A percentile compares a stretch with the other conserved stretches of the same genome.
phyloP scores from a whole-genome alignment of 2,329 filamentous ascomycete species.

The Chalaropsis thielavioides region DNA sequence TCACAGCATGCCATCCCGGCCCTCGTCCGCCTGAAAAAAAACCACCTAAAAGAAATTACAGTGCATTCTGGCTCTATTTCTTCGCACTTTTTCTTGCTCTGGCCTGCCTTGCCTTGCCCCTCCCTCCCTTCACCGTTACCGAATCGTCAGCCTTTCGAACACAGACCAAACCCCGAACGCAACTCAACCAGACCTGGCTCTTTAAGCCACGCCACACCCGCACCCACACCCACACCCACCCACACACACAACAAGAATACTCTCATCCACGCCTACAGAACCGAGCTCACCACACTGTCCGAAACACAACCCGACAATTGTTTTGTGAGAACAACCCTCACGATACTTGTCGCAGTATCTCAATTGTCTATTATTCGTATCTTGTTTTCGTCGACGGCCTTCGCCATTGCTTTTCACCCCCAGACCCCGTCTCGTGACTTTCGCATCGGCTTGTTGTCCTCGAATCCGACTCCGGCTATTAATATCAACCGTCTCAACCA shows the following conservation, averaged over 20 bases:
- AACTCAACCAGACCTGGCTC: neutral
- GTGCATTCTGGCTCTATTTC: constrained; percentile 1
- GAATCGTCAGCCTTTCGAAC: constrained; percentile 10
- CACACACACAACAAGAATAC: too few relatives aligned
- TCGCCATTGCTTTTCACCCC: neutral
- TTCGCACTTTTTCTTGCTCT: neutral
- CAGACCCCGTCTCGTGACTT: constrained; percentile 2
- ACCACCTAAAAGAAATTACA: neutral
- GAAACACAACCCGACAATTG: neutral
- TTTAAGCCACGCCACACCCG: neutral
- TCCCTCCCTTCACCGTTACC: neutral
- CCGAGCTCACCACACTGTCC: neutral
- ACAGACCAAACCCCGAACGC: neutral
- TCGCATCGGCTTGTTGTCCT: neutral
- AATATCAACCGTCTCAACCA: neutral
- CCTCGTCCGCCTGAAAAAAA: neutral
- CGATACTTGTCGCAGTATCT: constrained; percentile 1
- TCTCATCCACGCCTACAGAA: neutral
- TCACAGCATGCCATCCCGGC: neutral
- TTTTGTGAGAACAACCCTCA: neutral
- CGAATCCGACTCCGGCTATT: neutral
- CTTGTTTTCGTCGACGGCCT: neutral
- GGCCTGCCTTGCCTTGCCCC: neutral
- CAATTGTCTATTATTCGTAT: neutral
- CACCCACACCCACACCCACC: too few relatives aligned